Conservation (phyloP, 257 asterid species). For the Cinchona pubescens region DNA sequence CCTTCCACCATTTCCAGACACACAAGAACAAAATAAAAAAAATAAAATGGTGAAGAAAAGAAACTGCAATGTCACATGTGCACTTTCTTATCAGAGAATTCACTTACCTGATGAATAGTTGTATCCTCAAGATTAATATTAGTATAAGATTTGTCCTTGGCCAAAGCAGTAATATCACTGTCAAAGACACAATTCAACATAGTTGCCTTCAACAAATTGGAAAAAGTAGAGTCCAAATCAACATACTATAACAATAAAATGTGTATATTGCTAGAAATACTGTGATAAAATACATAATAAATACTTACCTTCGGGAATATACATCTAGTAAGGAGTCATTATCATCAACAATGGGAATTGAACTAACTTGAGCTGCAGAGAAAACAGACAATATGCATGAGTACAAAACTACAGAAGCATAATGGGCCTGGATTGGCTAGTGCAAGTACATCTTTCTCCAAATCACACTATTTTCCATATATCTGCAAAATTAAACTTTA, state of each 20-base stretch:
- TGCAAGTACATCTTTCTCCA: not conserved
- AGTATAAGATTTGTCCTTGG: slow-evolving; percentile 73
- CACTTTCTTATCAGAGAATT: not conserved
- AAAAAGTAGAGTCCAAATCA: not conserved
- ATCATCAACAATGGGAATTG: slow-evolving; percentile 90
- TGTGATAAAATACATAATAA: slow-evolving; percentile 7
- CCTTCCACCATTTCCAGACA: not conserved
- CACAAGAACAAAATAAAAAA: not conserved
- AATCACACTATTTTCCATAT: not conserved
- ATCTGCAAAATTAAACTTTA: not conserved
- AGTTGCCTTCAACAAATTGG: slow-evolving; percentile 1
- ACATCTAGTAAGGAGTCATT: slow-evolving; percentile 82
- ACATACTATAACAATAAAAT: not conserved
- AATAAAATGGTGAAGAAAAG: not conserved
- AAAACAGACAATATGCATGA: slow-evolving; percentile 5
- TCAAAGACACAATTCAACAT: slow-evolving; percentile 19
- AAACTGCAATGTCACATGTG: not conserved
- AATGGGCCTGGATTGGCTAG: not conserved
- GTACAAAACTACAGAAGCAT: not conserved
- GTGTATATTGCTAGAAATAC: not conserved
- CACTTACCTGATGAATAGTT: slow-evolving; percentile 66
- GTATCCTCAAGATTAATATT: slow-evolving; percentile 82
- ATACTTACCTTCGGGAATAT: slow-evolving; percentile 76
- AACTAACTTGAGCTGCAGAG: slow-evolving; percentile 82
- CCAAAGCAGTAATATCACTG: slow-evolving; percentile 95